Evolutionary conservation across 441 rosid species (phyloP).

Genomic region (Rhodomyrtus psidioides): DNA sequence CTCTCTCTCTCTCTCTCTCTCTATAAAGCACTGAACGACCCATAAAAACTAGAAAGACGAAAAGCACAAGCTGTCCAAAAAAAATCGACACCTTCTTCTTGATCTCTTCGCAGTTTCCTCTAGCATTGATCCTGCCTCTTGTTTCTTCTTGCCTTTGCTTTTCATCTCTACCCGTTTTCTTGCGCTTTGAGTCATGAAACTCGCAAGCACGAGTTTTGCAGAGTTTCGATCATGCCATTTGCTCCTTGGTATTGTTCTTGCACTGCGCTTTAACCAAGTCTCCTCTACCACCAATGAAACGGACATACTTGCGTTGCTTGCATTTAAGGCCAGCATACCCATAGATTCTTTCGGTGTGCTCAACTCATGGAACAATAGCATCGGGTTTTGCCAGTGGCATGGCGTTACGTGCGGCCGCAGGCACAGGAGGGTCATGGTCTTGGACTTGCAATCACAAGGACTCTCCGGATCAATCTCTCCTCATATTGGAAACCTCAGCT

Average conservation of each 20-base stretch:
- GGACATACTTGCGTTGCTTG: neutral
- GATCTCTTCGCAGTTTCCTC: neutral
- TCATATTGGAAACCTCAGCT: constrained; percentile 15
- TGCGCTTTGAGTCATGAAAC: neutral
- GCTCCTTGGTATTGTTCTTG: neutral
- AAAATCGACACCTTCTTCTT: neutral
- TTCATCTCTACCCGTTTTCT: neutral
- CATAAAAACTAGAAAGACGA: too few relatives aligned
- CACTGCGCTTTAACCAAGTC: neutral
- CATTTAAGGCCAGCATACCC: neutral
- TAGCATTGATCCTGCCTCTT: neutral
- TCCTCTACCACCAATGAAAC: neutral
- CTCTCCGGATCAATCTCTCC: constrained; percentile 9
- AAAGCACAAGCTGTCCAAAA: too few relatives aligned
- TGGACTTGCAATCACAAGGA: neutral
- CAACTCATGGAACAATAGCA: constrained; percentile 1
- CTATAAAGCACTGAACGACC: too few relatives aligned
- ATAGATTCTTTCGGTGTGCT: neutral
- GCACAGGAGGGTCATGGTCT: constrained; percentile 1
- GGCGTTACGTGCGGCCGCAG: neutral
- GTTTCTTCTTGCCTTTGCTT: neutral
- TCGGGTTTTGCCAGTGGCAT: constrained; percentile 8
- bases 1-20: too few relatives aligned
- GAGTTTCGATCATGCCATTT: neutral
- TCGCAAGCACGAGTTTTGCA: neutral